phyloP scores from a whole-genome alignment of 257 asterid genomes.

The Solanum raphanifolium region DNA sequence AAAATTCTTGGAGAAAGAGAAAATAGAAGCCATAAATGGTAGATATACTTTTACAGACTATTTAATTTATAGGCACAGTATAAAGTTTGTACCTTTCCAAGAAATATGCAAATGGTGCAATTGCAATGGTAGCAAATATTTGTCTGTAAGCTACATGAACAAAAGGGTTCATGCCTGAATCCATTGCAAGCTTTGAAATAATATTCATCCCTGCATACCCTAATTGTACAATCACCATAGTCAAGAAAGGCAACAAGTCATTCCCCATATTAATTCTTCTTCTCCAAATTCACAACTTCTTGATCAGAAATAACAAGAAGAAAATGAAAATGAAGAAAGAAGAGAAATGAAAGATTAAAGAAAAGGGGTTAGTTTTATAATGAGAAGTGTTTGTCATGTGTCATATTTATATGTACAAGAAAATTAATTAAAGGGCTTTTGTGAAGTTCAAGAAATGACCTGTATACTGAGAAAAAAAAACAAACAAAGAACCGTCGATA shows the following conservation, averaged over 20 bases:
- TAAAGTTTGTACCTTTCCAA: slow-evolving; percentile 47
- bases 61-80: neutral
- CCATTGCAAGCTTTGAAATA: slow-evolving; percentile 75
- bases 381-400: neutral
- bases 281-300: slow-evolving; percentile 3
- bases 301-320: neutral
- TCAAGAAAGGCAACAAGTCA: slow-evolving; percentile 36
- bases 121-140: slow-evolving; percentile 46
- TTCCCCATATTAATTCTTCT: slow-evolving; percentile 17
- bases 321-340: neutral
- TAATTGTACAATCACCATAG: slow-evolving; percentile 65
- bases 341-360: neutral
- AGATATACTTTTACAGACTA: neutral
- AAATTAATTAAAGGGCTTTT: neutral
- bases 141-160: slow-evolving; percentile 90
- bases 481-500: neutral
- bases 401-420: neutral
- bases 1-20: neutral
- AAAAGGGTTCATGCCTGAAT: slow-evolving; percentile 89
- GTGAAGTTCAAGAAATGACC: slow-evolving; percentile 11
- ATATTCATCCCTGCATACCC: slow-evolving; percentile 89
- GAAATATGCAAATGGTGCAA: slow-evolving; percentile 70
- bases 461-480: neutral
- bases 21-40: neutral
- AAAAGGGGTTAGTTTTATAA: neutral